Evolutionary conservation across 208 protist genomes (phyloP), one percentile per base, ranked within the genome.

Genomic region (Leishmania tarentolae): DNA sequence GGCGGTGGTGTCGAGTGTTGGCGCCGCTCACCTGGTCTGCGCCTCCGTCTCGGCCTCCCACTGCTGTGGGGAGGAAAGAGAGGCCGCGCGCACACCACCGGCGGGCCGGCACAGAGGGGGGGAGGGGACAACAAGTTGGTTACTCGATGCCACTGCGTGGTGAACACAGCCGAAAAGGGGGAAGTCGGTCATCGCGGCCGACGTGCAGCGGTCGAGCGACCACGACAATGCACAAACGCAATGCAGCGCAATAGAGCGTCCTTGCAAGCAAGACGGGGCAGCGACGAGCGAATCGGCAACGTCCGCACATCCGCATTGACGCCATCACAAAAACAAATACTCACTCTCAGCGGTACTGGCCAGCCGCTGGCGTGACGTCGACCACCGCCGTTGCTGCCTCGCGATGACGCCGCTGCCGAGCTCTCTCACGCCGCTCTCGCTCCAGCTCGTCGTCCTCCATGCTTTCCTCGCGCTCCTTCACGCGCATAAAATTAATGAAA

Each of bases 401-500:
- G 70, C 78, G 70, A 35, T 69, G 71, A 2, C 81, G 83, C 37
- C 65, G 69, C 65, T 84, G 69, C 15, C 79, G 69, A 31, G 42
- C 79, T 76, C 69, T 61, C 42, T 84, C 59, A 1, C 66, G 72
- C 35, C 80, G 73, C 72, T 83, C 83, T 47, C 83, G 50, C 57
- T 88, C 90, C 63, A 92, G 72, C 76, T 91, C 87, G 8, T 78
- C 85, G 31, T 89, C 88, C 78, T 90, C 86, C 84, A 92, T 87
- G 81, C 87, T 83, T 81, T 92, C 85, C 83, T 92, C 86, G 31
- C 86, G 63, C 73, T 95, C 91, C 80, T 88, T 87, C 28, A 76
- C 74, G 28, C 90, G 88, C 85, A 95, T 90, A 80, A 95, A 96
- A 57, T 90, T 78, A n/a, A 96, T 87, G n/a, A 96, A 83, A 47